Evolutionary conservation across 2,329 filamentous ascomycete genomes (phyloP), one percentile per base, ranked within the genome.

Genomic region (Didymella arachidicola): DNA sequence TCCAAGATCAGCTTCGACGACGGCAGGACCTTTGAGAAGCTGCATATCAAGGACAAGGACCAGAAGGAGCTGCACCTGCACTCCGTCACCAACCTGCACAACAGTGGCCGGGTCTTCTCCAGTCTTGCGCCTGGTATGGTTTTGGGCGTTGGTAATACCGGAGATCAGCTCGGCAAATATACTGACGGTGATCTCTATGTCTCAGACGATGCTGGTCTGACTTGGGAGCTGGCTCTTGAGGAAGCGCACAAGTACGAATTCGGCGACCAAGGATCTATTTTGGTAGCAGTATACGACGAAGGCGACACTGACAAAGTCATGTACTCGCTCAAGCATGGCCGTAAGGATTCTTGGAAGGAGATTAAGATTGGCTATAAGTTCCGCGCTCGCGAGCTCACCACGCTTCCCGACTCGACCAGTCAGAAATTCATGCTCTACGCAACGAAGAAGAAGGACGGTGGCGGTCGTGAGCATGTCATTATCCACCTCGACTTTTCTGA

Each of bases 171-270:
- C 7, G 85, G 87, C 60, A 78, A 82, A 7, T 94, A 93, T 71
- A 80, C 81, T 3, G 86, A 97, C 10, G 89, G 92, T 12, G 87
- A 91, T 73, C 85, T 97, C 1, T 98, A 88, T 72, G 87, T 98
- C 26, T 99, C 95, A 0, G 91, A 97, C 71, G 88, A 98, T 77
- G 94, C 93, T 19, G 95, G 95, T 39, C 79, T 92, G 60, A 93
- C 88, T 1, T 99, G 96, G 95, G 86, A 82, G 36, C 82, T 88
- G 72, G 85, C 88, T 0, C 83, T 91, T 5, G 82, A 93, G 16
- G 91, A 92, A 19, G 90, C 93, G 12, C 93, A 98, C 79, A 95
- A 96, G 75, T 99, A 96, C 77, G 93, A 97, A 72, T 96, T 98
- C 75, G 95, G 95, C 52, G 94, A 97, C 68, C 90, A 96, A 65